phyloP scores from a whole-genome alignment of 768 basidiomycete species.

The Ramaria sp. region DNA sequence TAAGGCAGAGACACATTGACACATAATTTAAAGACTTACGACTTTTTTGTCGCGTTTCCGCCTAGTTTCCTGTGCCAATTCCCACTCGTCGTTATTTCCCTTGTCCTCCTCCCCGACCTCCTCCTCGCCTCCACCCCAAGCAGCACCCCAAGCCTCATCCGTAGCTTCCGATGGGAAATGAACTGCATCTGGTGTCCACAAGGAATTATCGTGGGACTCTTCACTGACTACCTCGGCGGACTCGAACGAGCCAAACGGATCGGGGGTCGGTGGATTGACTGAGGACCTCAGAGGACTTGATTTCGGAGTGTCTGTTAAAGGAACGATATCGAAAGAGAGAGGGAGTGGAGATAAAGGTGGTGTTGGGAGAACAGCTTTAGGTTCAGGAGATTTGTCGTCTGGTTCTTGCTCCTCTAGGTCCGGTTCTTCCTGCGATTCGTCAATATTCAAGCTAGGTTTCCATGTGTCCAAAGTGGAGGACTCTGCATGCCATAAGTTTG shows the following conservation, averaged over 20 bases:
- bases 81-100: constrained; percentile 34
- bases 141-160: constrained; percentile 13
- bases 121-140: constrained; percentile 18
- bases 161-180: constrained; percentile 11
- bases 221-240: constrained; percentile 24
- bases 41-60: constrained; percentile 50
- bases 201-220: not conserved
- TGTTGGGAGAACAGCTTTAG: not conserved
- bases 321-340: not conserved
- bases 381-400: not conserved
- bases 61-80: constrained; percentile 29
- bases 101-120: constrained; percentile 18
- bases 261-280: constrained; percentile 27
- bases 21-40: constrained; percentile 31
- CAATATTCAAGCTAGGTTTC: not conserved
- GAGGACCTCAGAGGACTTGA: not conserved
- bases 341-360: constrained; percentile 7
- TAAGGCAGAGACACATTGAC: constrained; percentile 1
- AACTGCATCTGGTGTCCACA: not conserved
- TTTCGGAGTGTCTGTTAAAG: not conserved
- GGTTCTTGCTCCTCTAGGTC: not conserved
- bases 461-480: not conserved
- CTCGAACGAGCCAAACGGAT: constrained; percentile 51
- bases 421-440: not conserved
- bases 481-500: constrained; percentile 1